phyloP scores from a whole-genome alignment of 306 rosid genomes.

The Lagenaria siceraria region DNA sequence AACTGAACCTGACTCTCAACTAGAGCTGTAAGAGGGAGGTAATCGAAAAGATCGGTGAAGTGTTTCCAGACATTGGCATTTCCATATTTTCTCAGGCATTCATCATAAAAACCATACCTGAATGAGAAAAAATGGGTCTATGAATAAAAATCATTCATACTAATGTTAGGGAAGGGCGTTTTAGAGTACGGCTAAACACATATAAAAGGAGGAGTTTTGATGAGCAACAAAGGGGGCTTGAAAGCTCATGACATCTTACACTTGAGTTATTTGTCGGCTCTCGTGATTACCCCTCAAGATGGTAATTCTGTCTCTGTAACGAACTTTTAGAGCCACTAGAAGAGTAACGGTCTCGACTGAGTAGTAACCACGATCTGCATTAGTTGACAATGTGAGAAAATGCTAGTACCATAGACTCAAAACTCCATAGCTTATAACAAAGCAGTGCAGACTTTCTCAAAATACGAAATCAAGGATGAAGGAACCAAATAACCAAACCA shows the following conservation, averaged over 20 bases:
- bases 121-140: slow-evolving; percentile 13
- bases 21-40: slow-evolving; percentile 92
- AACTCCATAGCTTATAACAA: neutral
- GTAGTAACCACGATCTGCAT: slow-evolving; percentile 45
- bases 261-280: slow-evolving; percentile 97
- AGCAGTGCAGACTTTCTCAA: neutral
- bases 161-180: neutral
- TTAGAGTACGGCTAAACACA: neutral
- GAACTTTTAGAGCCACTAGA: slow-evolving; percentile 88
- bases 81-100: slow-evolving; percentile 96
- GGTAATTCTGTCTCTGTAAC: slow-evolving; percentile 96
- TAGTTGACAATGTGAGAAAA: neutral
- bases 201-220: neutral
- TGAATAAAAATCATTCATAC: slow-evolving; percentile 11
- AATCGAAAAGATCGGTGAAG: slow-evolving; percentile 89
- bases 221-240: neutral
- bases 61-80: slow-evolving; percentile 96
- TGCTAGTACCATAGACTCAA: neutral
- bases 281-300: slow-evolving; percentile 98
- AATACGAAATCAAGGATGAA: neutral
- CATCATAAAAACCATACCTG: slow-evolving; percentile 99
- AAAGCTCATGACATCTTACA: slow-evolving; percentile 35
- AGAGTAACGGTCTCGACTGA: slow-evolving; percentile 97
- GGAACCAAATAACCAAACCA: neutral
- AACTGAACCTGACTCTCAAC: slow-evolving; percentile 92